Evolutionary conservation across 1,284 basidiomycete genomes (phyloP).

Genomic region (Microbotryomycetes sp.): DNA sequence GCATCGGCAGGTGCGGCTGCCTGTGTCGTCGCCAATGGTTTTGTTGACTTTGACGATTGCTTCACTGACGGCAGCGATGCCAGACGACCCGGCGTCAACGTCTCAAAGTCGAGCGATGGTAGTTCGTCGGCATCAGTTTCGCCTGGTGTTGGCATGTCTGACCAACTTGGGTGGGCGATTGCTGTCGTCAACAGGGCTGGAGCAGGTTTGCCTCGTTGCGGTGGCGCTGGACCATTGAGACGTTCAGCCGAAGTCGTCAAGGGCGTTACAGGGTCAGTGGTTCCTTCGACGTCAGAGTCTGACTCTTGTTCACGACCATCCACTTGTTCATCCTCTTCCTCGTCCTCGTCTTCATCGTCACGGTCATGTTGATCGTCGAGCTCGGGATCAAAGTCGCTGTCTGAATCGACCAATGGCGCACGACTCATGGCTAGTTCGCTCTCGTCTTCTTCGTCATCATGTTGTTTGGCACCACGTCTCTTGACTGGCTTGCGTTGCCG

Average conservation of each 20-base stretch:
- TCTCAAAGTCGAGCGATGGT: conserved; percentile 69
- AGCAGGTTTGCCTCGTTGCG: neutral
- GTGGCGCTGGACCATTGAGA: neutral
- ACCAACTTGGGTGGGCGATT: conserved; percentile 51
- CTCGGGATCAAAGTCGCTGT: conserved; percentile 14
- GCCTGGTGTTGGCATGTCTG: conserved; percentile 66
- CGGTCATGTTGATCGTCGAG: neutral
- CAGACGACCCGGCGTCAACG: conserved; percentile 51
- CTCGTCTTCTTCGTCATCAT: conserved; percentile 11
- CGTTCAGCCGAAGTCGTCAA: neutral
- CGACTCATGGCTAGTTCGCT: neutral
- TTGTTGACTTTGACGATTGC: too few relatives aligned
- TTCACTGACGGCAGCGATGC: conserved; percentile 30
- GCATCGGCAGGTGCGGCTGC: neutral
- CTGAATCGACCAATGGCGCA: neutral
- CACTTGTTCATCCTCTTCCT: conserved; percentile 6
- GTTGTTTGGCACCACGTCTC: conserved; percentile 16
- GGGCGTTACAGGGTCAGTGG: neutral
- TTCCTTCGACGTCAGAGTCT: neutral
- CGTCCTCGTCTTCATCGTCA: conserved; percentile 1
- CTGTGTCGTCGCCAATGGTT: neutral
- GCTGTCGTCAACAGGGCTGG: conserved; percentile 1
- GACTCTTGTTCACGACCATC: neutral
- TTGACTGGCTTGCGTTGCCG: conserved; percentile 12
- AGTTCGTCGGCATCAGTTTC: conserved; percentile 59